Evolutionary conservation across 129 eudicot genomes (phyloP).

Genomic region (Smallanthus sonchifolius): DNA sequence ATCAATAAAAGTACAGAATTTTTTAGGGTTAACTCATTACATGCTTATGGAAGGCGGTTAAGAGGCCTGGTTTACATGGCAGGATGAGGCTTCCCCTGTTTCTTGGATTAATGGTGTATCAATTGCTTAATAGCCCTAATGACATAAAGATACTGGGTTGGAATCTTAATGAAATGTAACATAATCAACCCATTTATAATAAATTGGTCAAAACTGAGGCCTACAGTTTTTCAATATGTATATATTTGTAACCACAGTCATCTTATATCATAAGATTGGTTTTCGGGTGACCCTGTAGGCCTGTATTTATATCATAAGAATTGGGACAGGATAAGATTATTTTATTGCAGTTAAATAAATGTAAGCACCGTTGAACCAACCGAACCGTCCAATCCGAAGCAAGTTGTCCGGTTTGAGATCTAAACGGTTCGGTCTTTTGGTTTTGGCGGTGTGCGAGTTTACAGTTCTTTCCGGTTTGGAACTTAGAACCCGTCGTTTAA

Average conservation of each 20-base stretch:
- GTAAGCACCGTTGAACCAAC: no score
- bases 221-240: background rate
- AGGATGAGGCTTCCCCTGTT: slow-evolving; percentile 10
- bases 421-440: no score
- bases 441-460: no score
- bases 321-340: background rate
- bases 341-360: no score
- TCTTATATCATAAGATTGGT: background rate
- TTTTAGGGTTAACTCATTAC: background rate
- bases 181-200: background rate
- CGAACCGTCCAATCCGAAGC: no score
- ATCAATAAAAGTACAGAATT: background rate
- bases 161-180: background rate
- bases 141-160: slow-evolving; percentile 8
- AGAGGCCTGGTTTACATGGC: background rate
- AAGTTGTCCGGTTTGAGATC: no score
- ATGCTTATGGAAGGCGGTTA: background rate
- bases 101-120: slow-evolving; percentile 9
- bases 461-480: no score
- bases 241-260: background rate
- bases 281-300: no score
- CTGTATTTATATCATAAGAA: background rate
- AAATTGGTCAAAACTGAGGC: background rate
- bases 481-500: no score
- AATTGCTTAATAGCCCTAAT: slow-evolving; percentile 3